Evolutionary conservation across 73 alveolate genomes (phyloP).

Genomic region (Paramecium biaurelia): DNA sequence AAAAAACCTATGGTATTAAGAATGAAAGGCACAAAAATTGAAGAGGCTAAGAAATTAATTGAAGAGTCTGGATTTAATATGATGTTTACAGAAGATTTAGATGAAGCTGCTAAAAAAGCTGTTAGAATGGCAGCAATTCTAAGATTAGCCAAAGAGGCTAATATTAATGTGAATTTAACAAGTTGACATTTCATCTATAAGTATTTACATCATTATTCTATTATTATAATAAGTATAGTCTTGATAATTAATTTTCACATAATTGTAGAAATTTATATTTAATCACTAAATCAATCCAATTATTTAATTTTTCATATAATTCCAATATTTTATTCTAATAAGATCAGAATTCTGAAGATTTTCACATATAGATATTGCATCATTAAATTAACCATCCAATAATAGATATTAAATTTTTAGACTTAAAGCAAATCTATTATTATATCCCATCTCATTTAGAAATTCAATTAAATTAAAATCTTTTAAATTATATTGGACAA

Average conservation of each 20-base stretch:
- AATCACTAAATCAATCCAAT: not conserved
- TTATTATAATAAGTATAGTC: not conserved
- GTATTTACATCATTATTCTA: not conserved
- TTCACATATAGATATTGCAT: constrained; percentile 11
- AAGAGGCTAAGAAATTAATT: constrained; percentile 76
- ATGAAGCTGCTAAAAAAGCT: constrained; percentile 79
- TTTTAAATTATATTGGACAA: not conserved
- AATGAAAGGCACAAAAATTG: constrained; percentile 80
- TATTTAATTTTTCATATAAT: not conserved
- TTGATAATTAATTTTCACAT: not conserved
- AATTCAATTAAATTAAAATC: constrained; percentile 24
- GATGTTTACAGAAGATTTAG: constrained; percentile 80
- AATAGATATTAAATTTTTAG: not conserved
- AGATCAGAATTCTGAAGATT: not conserved
- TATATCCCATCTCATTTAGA: not conserved
- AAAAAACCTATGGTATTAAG: constrained; percentile 82
- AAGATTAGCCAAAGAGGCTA: constrained; percentile 64
- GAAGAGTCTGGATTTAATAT: constrained; percentile 75
- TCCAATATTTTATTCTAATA: constrained; percentile 54
- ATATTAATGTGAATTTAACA: constrained; percentile 50
- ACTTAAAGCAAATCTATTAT: constrained; percentile 22
- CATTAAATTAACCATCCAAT: not conserved
- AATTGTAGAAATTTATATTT: not conserved
- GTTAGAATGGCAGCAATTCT: constrained; percentile 73
- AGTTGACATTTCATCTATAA: constrained; percentile 35